phyloP scores from a whole-genome alignment of 805 yeast genomes.

The Starmerella scarabaei region DNA sequence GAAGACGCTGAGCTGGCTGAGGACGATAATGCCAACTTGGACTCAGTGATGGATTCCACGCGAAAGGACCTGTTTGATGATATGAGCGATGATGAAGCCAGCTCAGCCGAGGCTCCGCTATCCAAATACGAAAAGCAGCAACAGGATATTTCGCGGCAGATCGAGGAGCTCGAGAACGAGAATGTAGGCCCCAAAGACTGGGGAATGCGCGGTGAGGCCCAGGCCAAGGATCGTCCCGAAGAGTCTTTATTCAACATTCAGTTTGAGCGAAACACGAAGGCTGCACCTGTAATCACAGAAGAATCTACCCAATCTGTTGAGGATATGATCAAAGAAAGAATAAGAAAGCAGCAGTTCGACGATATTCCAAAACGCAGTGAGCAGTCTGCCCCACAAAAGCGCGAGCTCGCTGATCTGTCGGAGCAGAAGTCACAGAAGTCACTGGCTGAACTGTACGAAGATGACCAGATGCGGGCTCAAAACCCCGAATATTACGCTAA shows the following conservation, averaged over 20 bases:
- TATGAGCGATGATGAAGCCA: conserved; percentile 44
- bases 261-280: conserved; percentile 86
- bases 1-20: conserved; percentile 9
- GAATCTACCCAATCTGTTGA: conserved; percentile 79
- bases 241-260: conserved; percentile 77
- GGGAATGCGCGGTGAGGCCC: conserved; percentile 90
- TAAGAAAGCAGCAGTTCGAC: conserved; percentile 62
- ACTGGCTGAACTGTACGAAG: conserved; percentile 84
- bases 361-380: conserved; percentile 56
- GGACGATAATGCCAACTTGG: conserved; percentile 22
- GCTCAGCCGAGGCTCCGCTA: conserved; percentile 35
- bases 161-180: conserved; percentile 67
- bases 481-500: conserved; percentile 33
- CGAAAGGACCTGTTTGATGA: conserved; percentile 32
- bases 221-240: conserved; percentile 63
- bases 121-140: conserved; percentile 81
- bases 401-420: conserved; percentile 47
- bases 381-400: conserved; percentile 29
- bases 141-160: conserved; percentile 59
- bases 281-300: conserved; percentile 87
- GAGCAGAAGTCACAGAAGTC: conserved; percentile 79
- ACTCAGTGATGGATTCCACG: conserved; percentile 24
- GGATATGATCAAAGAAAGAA: conserved; percentile 75
- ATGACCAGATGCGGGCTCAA: conserved; percentile 41
- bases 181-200: conserved; percentile 83